Percentiles rank a stretch among this genome's conserved stretches.
These are phyloP conservation scores for Nakazawaea ishiwadae DNA, from an alignment of 805 yeast genomes.

Conservation along the genomic window DNA sequence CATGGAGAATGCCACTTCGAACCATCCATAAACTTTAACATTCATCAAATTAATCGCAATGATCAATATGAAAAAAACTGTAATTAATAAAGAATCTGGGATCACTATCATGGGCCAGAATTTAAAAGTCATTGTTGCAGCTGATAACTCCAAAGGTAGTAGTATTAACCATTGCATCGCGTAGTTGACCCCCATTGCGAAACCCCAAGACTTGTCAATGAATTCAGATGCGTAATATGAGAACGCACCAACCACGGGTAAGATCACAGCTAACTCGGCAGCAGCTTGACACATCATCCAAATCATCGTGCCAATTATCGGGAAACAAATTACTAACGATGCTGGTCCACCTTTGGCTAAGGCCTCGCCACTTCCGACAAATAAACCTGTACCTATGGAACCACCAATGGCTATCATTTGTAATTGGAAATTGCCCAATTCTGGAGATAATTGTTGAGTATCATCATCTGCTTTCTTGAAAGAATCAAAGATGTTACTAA, in stretches of 20 bases:
- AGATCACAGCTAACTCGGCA: slow-evolving; percentile 55
- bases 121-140: slow-evolving; percentile 49
- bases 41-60: slow-evolving; percentile 47
- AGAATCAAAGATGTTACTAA: slow-evolving; percentile 3
- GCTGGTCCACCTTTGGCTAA: slow-evolving; percentile 61
- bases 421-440: slow-evolving; percentile 36
- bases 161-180: slow-evolving; percentile 48
- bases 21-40: slow-evolving; percentile 51
- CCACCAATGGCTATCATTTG: slow-evolving; percentile 69
- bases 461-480: slow-evolving; percentile 11
- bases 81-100: slow-evolving; percentile 45
- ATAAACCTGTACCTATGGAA: slow-evolving; percentile 64
- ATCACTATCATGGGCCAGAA: slow-evolving; percentile 37
- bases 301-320: slow-evolving; percentile 50
- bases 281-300: slow-evolving; percentile 57
- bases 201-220: slow-evolving; percentile 58
- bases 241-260: slow-evolving; percentile 63
- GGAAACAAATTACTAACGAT: slow-evolving; percentile 52
- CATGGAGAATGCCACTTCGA: slow-evolving; percentile 46
- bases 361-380: slow-evolving; percentile 61
- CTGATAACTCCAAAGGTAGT: slow-evolving; percentile 47
- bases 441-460: slow-evolving; percentile 16
- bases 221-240: slow-evolving; percentile 58
- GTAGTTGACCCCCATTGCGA: slow-evolving; percentile 57
- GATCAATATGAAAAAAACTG: slow-evolving; percentile 45